Evolutionary conservation across 1,284 basidiomycete species (phyloP), one percentile per base, ranked within the genome.

Genomic region (Amylostereum chailletii): DNA sequence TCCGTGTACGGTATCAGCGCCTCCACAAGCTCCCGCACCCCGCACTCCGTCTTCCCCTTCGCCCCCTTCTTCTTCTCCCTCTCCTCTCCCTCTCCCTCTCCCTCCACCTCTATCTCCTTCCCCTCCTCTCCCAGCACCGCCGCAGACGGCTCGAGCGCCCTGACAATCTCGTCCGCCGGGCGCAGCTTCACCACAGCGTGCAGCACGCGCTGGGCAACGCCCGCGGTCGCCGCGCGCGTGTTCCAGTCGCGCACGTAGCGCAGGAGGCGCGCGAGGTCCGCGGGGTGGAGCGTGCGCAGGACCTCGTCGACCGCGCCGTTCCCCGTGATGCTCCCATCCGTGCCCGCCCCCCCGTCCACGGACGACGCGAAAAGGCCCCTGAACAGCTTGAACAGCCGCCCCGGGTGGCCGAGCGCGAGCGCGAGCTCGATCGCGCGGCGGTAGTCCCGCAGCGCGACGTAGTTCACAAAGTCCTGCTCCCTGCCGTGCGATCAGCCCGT

Each of bases 401-500:
- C 90, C 9, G 96, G 95, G 60, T 99, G 95, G 49, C 86, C 79
- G 84, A 98, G 93, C 2, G 85, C 81, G 49, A 99, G 75, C 2
- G 95, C 94, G 42, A 99, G 78, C 54, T 86, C 73, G 59, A 99
- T 94, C 0, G 95, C 96, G 59, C 83, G 85, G 48, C 81, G 82
- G 69, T 97, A 98, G 67, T 99, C 94, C 57, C 88, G 83, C 54
- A 94, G 70, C 5, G 83, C 74, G 53, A 99, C 71, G 62, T 91
- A 95, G 65, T 98, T 98, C 58, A 81, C 68, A 64, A 96, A 95
- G 61, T 96, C 90, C 78, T 99, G 95, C 63, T 98, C 94, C 63
- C 92, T 94, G 65, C 8, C 40, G 36, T 42, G 34, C 42, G 31
- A 40, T 39, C 26, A 48, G 44, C 27, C 19, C 19, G 19, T 39